These are phyloP conservation scores for Schizochytrium sp. DNA, from an alignment of 108 stramenopile genomes.

Conservation along the genomic window DNA sequence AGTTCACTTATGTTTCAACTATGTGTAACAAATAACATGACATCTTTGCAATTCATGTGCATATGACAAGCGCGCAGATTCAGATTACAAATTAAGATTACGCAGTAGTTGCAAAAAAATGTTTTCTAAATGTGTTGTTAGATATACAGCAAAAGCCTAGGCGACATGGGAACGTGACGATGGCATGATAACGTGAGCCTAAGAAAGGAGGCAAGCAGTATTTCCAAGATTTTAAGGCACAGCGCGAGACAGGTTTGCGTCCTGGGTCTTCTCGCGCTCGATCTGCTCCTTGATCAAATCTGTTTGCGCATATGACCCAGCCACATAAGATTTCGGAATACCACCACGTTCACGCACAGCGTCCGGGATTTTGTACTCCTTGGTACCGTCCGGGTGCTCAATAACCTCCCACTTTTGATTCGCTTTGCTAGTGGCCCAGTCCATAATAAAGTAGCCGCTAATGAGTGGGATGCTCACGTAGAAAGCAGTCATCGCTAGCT, in stretches of 20 bases:
- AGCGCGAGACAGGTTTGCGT: neutral
- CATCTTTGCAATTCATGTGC: too few species aligned
- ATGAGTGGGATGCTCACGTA: constrained; percentile 61
- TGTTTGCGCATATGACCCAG: neutral
- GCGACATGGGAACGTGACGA: too few species aligned
- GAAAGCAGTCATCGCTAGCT: neutral
- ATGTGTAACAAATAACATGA: too few species aligned
- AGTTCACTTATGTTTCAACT: too few species aligned
- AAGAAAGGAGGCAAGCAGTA: too few species aligned
- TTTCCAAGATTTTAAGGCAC: neutral
- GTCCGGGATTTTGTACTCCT: constrained; percentile 32
- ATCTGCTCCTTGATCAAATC: neutral
- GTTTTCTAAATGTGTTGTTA: too few species aligned
- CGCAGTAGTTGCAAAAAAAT: too few species aligned
- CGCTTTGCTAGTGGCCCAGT: constrained; percentile 33
- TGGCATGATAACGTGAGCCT: too few species aligned
- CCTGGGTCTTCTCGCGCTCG: neutral
- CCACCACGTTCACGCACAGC: constrained; percentile 19
- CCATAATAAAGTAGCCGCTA: constrained; percentile 41
- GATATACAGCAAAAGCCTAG: too few species aligned
- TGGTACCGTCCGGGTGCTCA: constrained; percentile 43
- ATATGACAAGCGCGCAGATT: too few species aligned
- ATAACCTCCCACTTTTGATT: constrained; percentile 52
- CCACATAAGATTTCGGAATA: neutral
- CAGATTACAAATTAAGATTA: too few species aligned